Percentiles rank a stretch among this genome's conserved stretches.
Conservation (phyloP, 1,139 yeast genomes). For the Kurtzmaniella quercitrusa region DNA sequence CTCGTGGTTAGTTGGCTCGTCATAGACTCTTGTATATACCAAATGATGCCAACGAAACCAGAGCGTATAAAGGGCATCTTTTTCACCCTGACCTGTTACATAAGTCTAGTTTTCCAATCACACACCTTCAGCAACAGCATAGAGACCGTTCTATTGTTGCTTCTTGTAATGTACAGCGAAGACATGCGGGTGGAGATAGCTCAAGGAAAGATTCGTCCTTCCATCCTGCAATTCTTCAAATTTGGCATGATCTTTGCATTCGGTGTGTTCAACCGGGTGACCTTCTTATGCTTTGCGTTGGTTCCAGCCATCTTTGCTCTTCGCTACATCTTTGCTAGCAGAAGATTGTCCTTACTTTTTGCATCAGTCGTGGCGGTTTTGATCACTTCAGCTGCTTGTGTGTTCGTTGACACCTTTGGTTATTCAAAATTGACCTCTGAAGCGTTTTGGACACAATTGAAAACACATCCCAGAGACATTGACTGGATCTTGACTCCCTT, state of each 20-base stretch:
- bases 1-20: constrained; percentile 55
- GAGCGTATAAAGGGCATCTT: constrained; percentile 63
- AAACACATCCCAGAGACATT: constrained; percentile 9
- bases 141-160: constrained; percentile 67
- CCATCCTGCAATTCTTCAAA: constrained; percentile 18
- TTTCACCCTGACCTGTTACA: constrained; percentile 71
- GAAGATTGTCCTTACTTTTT: constrained; percentile 18
- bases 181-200: constrained; percentile 33
- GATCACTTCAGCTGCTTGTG: constrained; percentile 32
- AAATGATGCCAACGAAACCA: constrained; percentile 52
- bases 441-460: constrained; percentile 3
- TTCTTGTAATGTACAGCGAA: constrained; percentile 49
- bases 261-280: constrained; percentile 81
- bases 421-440: constrained; percentile 9
- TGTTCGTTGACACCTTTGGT: constrained; percentile 50
- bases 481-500: constrained; percentile 61
- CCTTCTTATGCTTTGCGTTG: constrained; percentile 71
- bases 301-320: constrained; percentile 50
- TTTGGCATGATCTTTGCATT: constrained; percentile 55
- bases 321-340: constrained; percentile 24
- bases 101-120: constrained; percentile 75
- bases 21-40: constrained; percentile 48
- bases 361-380: constrained; percentile 25
- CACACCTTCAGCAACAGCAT: constrained; percentile 87
- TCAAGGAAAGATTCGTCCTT: constrained; percentile 10